These are phyloP conservation scores for Hydnomerulius pinastri DNA, from an alignment of 768 basidiomycete species.

Conservation along the genomic window DNA sequence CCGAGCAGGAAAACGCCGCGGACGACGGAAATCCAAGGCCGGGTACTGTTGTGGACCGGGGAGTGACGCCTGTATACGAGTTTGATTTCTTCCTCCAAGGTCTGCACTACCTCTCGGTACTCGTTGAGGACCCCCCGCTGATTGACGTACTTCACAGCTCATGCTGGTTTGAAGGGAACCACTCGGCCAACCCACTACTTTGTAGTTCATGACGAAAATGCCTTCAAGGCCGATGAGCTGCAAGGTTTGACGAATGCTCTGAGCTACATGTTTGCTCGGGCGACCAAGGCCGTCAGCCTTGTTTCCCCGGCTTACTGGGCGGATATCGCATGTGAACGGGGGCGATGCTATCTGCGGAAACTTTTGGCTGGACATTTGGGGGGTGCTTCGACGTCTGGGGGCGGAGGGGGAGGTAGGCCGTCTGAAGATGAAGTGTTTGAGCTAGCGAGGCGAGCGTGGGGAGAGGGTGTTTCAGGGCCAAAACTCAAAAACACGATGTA, in stretches of 20 bases:
- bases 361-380: constrained; percentile 35
- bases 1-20: constrained; percentile 35
- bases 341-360: constrained; percentile 45
- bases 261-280: constrained; percentile 51
- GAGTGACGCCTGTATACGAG: constrained; percentile 46
- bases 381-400: constrained; percentile 20
- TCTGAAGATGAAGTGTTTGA: constrained; percentile 47
- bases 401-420: constrained; percentile 16
- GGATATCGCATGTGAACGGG: constrained; percentile 47
- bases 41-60: constrained; percentile 51
- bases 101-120: constrained; percentile 1
- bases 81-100: constrained; percentile 52
- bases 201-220: constrained; percentile 49
- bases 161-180: constrained; percentile 40
- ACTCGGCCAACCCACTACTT: constrained; percentile 48
- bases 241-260: constrained; percentile 47
- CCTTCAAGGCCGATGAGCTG: constrained; percentile 43
- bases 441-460: constrained; percentile 56
- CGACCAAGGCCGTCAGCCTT: constrained; percentile 38
- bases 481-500: constrained; percentile 65
- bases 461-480: constrained; percentile 46
- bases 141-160: constrained; percentile 16
- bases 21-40: constrained; percentile 44
- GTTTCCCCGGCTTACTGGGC: constrained; percentile 31
- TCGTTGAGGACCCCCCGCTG: not conserved